phyloP scores from a whole-genome alignment of 148 eudicot species.

The Fagopyrum homotropicum region DNA sequence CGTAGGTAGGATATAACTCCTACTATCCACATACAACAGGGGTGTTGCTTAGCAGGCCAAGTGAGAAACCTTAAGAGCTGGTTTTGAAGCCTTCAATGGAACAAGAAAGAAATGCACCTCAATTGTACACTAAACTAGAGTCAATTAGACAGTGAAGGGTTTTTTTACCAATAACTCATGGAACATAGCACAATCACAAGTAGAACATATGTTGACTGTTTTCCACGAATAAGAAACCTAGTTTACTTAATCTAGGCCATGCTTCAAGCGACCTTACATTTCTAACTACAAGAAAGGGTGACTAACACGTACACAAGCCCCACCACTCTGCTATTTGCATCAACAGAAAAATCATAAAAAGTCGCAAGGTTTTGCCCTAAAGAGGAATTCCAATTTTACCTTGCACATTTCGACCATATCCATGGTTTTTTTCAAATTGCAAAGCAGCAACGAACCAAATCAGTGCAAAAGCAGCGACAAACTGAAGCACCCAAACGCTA shows the following conservation, averaged over 20 bases:
- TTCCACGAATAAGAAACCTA: neutral
- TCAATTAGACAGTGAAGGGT: neutral
- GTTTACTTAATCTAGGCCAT: neutral
- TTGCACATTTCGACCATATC: constrained; percentile 2
- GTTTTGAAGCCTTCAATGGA: neutral
- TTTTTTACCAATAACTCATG: neutral
- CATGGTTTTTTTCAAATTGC: neutral
- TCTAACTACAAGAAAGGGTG: neutral
- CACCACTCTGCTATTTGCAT: neutral
- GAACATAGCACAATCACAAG: neutral
- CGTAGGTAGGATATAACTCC: too few species aligned
- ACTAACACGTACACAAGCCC: neutral
- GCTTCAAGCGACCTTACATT: neutral
- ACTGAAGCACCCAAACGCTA: neutral
- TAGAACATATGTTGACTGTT: neutral
- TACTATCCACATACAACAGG: too few species aligned
- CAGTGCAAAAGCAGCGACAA: neutral
- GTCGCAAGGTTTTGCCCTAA: neutral
- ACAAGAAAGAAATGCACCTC: neutral
- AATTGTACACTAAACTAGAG: neutral
- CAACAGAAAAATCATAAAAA: neutral
- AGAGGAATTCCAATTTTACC: neutral
- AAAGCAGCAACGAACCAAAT: neutral
- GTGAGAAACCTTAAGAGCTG: neutral
- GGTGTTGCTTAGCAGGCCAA: neutral